Evolutionary conservation across 805 yeast species (phyloP), one percentile per base, ranked within the genome.

Genomic region (Candida oleophila): DNA sequence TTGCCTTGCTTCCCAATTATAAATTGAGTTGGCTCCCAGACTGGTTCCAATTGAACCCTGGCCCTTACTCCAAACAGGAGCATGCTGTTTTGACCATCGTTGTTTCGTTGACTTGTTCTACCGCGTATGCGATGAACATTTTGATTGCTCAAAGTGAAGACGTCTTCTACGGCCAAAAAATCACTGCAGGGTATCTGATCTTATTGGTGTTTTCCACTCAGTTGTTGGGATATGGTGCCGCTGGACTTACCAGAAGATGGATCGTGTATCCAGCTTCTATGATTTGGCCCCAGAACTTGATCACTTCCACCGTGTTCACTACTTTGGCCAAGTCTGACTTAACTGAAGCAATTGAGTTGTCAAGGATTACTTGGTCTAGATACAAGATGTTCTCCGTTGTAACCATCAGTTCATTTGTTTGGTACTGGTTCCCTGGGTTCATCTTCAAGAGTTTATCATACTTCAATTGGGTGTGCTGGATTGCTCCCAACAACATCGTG

Each of bases 121-220:
- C 79, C 15, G 81, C 85, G 15, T 81, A 79, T 52, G 77, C 79
- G 21, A 79, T 83, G 7, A 82, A 82, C 56, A 73, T 82, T 48
- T 67, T 81, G 37, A 63, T 78, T 28, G 77, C 84, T 3, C 71
- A 77, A 56, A 70, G 71, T 56, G 18, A 38, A 22, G n/a, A 14
- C 14, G 16, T 14, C n/a, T 38, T 38, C 18, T 40, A 55, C 21
- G 48, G 51, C 11, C 38, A 53, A 36, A 30, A 38, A 15, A 15
- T 37, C 19, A 54, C 51, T 19, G 62, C 60, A 35, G 67, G 62
- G 40, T 50, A 56, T 42, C 61, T 60, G 20, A 61, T 66, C 46
- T 62, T 65, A 51, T 50, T 61, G 39, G 57, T 61, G 34, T 62
- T 64, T 51, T 56, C 64, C 20, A 62, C 66, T 3, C 66, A 62